phyloP scores from a whole-genome alignment of 176 grass and related monocot species.

The Ensete ventricosum region DNA sequence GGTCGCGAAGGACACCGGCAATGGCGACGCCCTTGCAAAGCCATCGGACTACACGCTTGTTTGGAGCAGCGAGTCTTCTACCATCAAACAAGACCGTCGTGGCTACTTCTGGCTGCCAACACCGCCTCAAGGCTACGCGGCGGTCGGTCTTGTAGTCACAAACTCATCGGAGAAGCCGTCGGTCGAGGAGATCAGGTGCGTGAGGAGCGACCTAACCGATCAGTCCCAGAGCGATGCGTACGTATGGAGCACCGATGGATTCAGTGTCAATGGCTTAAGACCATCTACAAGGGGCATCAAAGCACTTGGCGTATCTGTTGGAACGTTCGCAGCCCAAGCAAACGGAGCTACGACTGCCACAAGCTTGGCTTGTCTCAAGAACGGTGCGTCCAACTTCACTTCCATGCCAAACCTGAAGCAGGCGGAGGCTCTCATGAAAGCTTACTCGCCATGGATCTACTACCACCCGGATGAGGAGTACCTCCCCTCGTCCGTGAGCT shows the following conservation, averaged over 20 bases:
- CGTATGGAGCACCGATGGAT: constrained; percentile 35
- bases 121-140: constrained; percentile 27
- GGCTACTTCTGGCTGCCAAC: constrained; percentile 63
- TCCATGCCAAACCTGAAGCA: constrained; percentile 61
- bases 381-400: constrained; percentile 26
- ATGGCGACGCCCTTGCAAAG: constrained; percentile 20
- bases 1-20: constrained; percentile 27
- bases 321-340: constrained; percentile 45
- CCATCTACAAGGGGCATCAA: constrained; percentile 41
- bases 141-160: constrained; percentile 45
- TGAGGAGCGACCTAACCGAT: constrained; percentile 65
- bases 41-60: constrained; percentile 47
- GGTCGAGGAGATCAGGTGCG: constrained; percentile 37
- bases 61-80: constrained; percentile 50
- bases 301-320: constrained; percentile 40
- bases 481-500: constrained; percentile 51
- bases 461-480: constrained; percentile 58
- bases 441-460: constrained; percentile 64
- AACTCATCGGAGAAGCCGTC: constrained; percentile 39
- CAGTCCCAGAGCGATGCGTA: constrained; percentile 39
- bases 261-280: constrained; percentile 30
- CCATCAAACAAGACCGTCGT: constrained; percentile 26
- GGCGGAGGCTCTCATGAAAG: constrained; percentile 39
- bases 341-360: constrained; percentile 2
- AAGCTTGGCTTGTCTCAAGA: constrained; percentile 56